phyloP scores from a whole-genome alignment of 2,329 filamentous ascomycete species.

The Scedosporium apiospermum region DNA sequence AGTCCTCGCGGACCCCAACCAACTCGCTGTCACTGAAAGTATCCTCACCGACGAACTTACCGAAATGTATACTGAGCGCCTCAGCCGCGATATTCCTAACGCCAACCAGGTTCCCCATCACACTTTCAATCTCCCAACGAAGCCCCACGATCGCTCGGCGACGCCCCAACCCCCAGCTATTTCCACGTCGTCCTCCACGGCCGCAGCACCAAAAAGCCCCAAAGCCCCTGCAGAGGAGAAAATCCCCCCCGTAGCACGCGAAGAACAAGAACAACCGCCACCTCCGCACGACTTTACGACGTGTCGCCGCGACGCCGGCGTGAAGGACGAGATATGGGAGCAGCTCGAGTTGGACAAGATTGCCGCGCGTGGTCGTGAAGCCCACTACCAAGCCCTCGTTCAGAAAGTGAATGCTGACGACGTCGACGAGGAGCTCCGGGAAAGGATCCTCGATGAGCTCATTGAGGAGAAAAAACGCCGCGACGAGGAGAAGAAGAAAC shows the following conservation, averaged over 20 bases:
- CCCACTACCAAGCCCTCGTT: conserved; percentile 18
- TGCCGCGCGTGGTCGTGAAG: conserved; percentile 26
- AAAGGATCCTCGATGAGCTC: conserved; percentile 25
- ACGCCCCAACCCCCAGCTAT: not conserved
- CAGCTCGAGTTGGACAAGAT: conserved; percentile 44
- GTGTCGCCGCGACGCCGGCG: conserved; percentile 37
- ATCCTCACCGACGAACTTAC: conserved; percentile 12
- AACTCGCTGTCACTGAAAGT: conserved; percentile 16
- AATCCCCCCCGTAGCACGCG: not conserved
- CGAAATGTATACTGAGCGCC: conserved; percentile 15
- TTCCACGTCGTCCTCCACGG: not conserved
- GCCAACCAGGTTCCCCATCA: not conserved
- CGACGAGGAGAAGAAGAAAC: conserved; percentile 25
- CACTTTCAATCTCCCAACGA: not conserved
- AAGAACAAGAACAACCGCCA: not conserved
- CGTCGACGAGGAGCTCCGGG: conserved; percentile 19
- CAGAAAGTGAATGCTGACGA: conserved; percentile 18
- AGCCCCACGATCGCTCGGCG: conserved; percentile 7
- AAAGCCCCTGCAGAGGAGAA: not conserved
- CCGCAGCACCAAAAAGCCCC: not conserved
- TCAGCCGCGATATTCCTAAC: conserved; percentile 5
- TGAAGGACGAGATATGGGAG: conserved; percentile 51
- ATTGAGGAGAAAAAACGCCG: conserved; percentile 26
- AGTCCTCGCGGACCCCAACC: conserved; percentile 19
- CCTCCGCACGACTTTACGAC: not conserved